Percentiles rank a stretch among this genome's conserved stretches.
phyloP scores from a whole-genome alignment of 2,329 filamentous ascomycete species.

The Neopestalotiopsis clavispora region DNA sequence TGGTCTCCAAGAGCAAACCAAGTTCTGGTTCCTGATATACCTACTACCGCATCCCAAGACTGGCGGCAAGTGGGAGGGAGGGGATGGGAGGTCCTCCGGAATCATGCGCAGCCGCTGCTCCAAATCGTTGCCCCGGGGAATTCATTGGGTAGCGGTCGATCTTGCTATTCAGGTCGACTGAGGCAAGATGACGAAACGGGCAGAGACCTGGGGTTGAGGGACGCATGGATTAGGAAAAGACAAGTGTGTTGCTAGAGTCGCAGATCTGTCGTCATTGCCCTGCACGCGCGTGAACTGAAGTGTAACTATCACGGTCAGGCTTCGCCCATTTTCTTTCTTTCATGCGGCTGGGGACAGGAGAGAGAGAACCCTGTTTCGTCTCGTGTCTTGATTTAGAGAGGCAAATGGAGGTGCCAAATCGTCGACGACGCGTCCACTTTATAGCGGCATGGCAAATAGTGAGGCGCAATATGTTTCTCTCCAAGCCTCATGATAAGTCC shows the following conservation, averaged over 20 bases:
- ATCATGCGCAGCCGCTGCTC: neutral
- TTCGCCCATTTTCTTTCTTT: neutral
- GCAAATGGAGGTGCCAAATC: neutral
- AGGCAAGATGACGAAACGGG: conserved; percentile 13
- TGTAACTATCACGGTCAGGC: neutral
- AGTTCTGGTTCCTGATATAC: too few species aligned
- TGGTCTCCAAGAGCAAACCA: neutral
- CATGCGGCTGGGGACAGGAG: neutral
- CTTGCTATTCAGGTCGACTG: neutral
- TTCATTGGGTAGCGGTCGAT: conserved; percentile 3
- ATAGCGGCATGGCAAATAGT: neutral
- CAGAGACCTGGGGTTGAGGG: neutral
- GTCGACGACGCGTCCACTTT: neutral
- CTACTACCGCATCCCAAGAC: too few species aligned
- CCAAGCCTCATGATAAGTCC: neutral
- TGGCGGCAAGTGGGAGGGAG: neutral
- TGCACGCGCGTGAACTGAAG: neutral
- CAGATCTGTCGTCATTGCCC: conserved; percentile 13
- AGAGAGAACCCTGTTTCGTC: neutral
- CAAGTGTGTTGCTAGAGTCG: neutral
- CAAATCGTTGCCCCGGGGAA: neutral
- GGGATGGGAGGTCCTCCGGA: neutral
- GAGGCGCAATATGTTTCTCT: neutral
- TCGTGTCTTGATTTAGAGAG: neutral
- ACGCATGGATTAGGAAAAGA: conserved; percentile 1